These are phyloP conservation scores for Ceratocystis albifundus DNA, from an alignment of 2,329 filamentous ascomycete species.

Conservation along the genomic window DNA sequence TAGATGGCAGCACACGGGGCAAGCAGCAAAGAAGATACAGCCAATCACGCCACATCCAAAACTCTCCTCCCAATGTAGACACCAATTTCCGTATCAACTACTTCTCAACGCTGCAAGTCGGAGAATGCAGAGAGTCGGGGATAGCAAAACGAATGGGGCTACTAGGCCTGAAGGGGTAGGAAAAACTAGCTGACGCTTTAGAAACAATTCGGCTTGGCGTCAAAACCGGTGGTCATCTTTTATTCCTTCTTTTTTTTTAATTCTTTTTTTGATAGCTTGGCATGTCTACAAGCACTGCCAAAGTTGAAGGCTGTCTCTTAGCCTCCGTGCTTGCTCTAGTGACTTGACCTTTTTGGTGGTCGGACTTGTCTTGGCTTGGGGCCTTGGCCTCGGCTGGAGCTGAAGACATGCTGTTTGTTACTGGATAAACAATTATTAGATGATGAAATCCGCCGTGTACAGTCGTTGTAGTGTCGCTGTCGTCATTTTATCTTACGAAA, in stretches of 20 bases:
- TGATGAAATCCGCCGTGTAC: neutral
- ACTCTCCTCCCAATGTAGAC: too few relatives aligned
- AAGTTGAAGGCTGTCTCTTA: neutral
- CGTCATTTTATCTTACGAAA: neutral
- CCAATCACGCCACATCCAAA: neutral
- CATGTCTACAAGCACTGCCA: neutral
- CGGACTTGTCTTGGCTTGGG: neutral
- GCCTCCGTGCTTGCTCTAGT: neutral
- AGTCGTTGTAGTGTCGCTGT: neutral
- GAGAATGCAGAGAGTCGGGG: too few relatives aligned
- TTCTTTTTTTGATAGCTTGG: slow-evolving; percentile 13
- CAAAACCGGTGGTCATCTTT: neutral
- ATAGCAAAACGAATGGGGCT: too few relatives aligned
- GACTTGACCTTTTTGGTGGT: neutral
- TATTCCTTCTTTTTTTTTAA: too few relatives aligned
- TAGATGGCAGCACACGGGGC: neutral
- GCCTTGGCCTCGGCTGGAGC: neutral
- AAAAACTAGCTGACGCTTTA: slow-evolving; percentile 4
- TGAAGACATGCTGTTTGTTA: neutral
- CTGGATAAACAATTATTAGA: slow-evolving; percentile 11
- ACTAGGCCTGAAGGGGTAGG: neutral
- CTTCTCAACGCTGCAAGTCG: too few relatives aligned
- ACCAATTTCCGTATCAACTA: too few relatives aligned
- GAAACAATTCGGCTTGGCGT: slow-evolving; percentile 12
- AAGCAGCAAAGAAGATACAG: neutral